Evolutionary conservation across 495 filamentous ascomycete species (phyloP).

Genomic region (Neurospora tetraspora): DNA sequence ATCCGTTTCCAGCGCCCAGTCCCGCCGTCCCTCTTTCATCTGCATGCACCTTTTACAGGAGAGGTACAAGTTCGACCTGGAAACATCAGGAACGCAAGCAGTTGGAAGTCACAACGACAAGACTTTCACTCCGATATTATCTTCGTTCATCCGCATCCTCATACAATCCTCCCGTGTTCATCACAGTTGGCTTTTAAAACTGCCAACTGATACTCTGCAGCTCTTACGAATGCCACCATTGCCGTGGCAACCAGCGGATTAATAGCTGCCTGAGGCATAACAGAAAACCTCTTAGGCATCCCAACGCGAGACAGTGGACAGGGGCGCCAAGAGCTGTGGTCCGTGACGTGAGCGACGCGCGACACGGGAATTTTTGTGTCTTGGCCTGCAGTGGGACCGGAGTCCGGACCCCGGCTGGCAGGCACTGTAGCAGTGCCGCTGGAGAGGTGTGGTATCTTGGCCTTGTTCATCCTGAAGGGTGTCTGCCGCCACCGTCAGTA

Average conservation of each 20-base stretch:
- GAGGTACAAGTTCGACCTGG: not conserved
- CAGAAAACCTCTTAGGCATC: conserved; percentile 5
- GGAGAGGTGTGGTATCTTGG: conserved; percentile 1
- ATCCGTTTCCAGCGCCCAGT: not conserved
- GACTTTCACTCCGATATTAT: not conserved
- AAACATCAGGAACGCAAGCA: not conserved
- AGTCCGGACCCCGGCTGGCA: not conserved
- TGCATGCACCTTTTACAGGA: not conserved
- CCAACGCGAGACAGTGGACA: not conserved
- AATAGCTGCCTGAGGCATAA: conserved; percentile 4
- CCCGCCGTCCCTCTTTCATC: not conserved
- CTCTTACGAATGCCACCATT: not conserved
- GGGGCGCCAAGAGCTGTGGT: not conserved
- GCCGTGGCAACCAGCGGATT: not conserved
- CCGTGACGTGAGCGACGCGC: conserved; percentile 2
- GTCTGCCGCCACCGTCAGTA: conserved; percentile 5
- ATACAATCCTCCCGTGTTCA: not conserved
- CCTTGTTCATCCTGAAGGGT: not conserved
- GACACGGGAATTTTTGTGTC: conserved; percentile 4
- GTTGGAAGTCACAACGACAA: not conserved
- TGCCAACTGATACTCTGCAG: not conserved
- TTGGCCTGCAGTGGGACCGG: not conserved
- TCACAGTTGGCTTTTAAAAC: not conserved
- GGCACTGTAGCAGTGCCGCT: not conserved
- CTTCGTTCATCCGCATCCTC: not conserved